These are phyloP conservation scores for Saccharomyces uvarum DNA, from an alignment of 1,139 yeast genomes.

Conservation along the genomic window DNA sequence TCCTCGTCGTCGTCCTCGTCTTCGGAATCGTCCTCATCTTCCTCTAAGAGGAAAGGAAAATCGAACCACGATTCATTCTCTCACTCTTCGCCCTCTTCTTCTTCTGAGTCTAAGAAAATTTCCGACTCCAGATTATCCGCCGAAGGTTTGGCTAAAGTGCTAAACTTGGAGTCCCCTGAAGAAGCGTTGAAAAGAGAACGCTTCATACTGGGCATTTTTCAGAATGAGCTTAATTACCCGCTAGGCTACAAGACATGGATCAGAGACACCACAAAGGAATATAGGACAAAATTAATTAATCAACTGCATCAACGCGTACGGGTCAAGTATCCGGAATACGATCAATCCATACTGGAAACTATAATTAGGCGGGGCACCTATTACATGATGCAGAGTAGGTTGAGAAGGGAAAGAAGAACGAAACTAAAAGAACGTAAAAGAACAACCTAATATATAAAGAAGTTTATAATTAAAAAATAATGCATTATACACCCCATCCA, in stretches of 20 bases:
- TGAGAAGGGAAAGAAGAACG: constrained; percentile 58
- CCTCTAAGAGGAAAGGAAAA: neutral
- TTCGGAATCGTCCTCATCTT: neutral
- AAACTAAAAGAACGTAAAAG: constrained; percentile 27
- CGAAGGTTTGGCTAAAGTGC: constrained; percentile 45
- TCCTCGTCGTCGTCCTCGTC: neutral
- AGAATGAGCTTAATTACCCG: constrained; percentile 53
- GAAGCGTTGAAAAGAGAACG: constrained; percentile 57
- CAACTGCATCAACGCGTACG: constrained; percentile 43
- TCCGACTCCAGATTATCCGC: constrained; percentile 53
- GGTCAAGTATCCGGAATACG: constrained; percentile 45
- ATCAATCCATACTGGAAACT: constrained; percentile 52
- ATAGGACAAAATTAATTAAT: constrained; percentile 45
- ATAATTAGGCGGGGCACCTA: constrained; percentile 73
- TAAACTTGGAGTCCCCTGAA: constrained; percentile 45
- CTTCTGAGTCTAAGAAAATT: constrained; percentile 22
- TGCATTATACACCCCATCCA: neutral
- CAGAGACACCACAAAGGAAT: constrained; percentile 55
- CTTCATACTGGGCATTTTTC: constrained; percentile 50
- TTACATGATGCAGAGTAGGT: constrained; percentile 70
- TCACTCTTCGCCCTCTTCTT: neutral
- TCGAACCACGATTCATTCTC: neutral
- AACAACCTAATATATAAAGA: constrained; percentile 1
- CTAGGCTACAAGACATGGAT: constrained; percentile 77
- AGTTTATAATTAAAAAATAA: neutral